A percentile compares a stretch with the other conserved stretches of the same genome.
phyloP scores from a whole-genome alignment of 495 filamentous ascomycete genomes.

The Thozetella sp. region DNA sequence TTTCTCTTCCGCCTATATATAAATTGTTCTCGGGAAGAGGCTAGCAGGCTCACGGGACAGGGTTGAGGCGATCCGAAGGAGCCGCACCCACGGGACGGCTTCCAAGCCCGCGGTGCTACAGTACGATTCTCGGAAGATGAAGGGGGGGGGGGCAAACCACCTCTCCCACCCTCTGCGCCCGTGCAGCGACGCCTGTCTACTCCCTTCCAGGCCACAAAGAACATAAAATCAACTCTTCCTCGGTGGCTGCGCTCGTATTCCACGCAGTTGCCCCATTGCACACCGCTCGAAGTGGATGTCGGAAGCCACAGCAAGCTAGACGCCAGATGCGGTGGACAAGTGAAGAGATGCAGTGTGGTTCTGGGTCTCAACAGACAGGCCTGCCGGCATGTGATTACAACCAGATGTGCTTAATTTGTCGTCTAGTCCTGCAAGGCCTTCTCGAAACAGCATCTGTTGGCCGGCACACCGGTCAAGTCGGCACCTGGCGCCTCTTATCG shows the following conservation, averaged over 20 bases:
- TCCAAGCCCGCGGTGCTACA: neutral
- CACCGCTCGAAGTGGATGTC: neutral
- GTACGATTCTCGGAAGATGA: neutral
- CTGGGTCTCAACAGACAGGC: conserved; percentile 2
- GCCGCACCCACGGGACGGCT: neutral
- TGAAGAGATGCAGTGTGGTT: neutral
- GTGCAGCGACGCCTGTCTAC: too few relatives aligned
- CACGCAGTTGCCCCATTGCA: too few relatives aligned
- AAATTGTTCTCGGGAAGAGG: too few relatives aligned
- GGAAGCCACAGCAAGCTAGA: neutral
- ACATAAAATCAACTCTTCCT: too few relatives aligned
- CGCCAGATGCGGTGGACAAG: neutral
- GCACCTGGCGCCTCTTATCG: neutral
- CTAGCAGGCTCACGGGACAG: neutral
- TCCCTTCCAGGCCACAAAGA: too few relatives aligned
- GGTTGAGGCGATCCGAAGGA: neutral
- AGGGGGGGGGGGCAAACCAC: too few relatives aligned
- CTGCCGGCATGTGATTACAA: conserved; percentile 13
- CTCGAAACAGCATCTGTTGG: conserved; percentile 5
- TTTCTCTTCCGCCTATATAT: neutral
- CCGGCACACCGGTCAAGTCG: neutral
- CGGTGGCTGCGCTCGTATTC: too few relatives aligned
- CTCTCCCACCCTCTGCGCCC: too few relatives aligned
- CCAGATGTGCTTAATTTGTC: conserved; percentile 13
- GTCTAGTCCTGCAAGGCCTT: conserved; percentile 9